Percentiles rank a stretch among this genome's conserved stretches.
Evolutionary conservation across 2,329 filamentous ascomycete genomes (phyloP).

Genomic region (Cladosporium sp.): DNA sequence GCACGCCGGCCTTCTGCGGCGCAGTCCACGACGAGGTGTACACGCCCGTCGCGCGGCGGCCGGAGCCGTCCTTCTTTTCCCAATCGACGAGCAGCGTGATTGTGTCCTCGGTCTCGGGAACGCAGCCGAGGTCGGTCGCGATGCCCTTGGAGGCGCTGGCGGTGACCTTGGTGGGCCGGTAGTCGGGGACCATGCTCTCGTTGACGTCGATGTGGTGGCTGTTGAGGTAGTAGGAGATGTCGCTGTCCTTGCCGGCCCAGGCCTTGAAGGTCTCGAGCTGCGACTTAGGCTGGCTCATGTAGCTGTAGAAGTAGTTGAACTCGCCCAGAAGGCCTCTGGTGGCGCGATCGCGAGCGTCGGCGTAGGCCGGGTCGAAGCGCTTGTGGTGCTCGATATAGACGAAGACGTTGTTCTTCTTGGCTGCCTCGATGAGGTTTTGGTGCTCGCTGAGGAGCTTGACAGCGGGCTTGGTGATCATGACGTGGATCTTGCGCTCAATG

Average conservation of each 20-base stretch:
- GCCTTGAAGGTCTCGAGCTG: slow-evolving; percentile 92
- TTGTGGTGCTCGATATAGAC: slow-evolving; percentile 97
- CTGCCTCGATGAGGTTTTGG: slow-evolving; percentile 64
- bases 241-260: slow-evolving; percentile 85
- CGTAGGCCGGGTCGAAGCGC: slow-evolving; percentile 88
- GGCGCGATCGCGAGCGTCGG: slow-evolving; percentile 75
- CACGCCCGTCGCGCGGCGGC: slow-evolving; percentile 73
- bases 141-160: slow-evolving; percentile 73
- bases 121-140: slow-evolving; percentile 72
- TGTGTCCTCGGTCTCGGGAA: slow-evolving; percentile 78
- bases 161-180: slow-evolving; percentile 70
- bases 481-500: slow-evolving; percentile 80
- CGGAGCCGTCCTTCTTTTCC: slow-evolving; percentile 63
- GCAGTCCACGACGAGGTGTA: slow-evolving; percentile 96
- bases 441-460: slow-evolving; percentile 80
- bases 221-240: slow-evolving; percentile 96
- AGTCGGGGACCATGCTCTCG: slow-evolving; percentile 84
- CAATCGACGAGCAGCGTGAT: slow-evolving; percentile 88
- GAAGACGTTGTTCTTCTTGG: slow-evolving; percentile 70
- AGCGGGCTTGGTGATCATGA: slow-evolving; percentile 89
- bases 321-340: slow-evolving; percentile 62
- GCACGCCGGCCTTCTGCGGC: slow-evolving; percentile 86
- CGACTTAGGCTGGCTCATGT: slow-evolving; percentile 90
- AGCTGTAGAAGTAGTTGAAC: slow-evolving; percentile 98
- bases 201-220: slow-evolving; percentile 89